Percentiles rank a stretch among this genome's conserved stretches.
Evolutionary conservation across 805 yeast genomes (phyloP).

Genomic region (Saturnispora zaruensis): DNA sequence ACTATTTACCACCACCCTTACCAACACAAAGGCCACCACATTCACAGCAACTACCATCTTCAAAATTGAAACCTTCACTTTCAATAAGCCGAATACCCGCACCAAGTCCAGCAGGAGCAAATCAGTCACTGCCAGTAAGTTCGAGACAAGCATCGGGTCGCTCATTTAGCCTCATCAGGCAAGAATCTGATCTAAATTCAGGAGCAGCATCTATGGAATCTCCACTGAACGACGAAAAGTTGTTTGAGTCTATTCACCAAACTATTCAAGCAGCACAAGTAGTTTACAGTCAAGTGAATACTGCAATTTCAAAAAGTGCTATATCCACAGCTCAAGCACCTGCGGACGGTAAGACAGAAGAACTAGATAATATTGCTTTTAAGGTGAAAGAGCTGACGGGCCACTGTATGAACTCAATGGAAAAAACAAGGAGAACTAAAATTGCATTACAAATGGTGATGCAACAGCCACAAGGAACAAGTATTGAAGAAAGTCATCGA

Average conservation of each 20-base stretch:
- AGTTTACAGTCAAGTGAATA: conserved; percentile 68
- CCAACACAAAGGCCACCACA: conserved; percentile 9
- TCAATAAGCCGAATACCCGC: conserved; percentile 8
- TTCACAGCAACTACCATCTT: conserved; percentile 3
- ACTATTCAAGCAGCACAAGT: conserved; percentile 49
- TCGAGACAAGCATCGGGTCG: conserved; percentile 20
- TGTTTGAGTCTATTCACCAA: conserved; percentile 24
- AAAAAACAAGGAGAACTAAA: conserved; percentile 62
- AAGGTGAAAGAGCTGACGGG: conserved; percentile 70
- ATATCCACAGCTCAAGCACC: conserved; percentile 38
- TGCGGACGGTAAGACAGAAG: conserved; percentile 4
- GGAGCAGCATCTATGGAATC: conserved; percentile 1
- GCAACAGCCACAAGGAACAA: conserved; percentile 15
- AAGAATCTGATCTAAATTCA: conserved; percentile 25
- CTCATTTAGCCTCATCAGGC: conserved; percentile 15
- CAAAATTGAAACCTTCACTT: conserved; percentile 5
- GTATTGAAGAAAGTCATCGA: conserved; percentile 41
- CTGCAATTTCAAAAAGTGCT: conserved; percentile 59
- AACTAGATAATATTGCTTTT: conserved; percentile 35
- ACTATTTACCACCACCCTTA: conserved; percentile 9
- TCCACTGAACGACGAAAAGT: conserved; percentile 23
- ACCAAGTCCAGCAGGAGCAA: conserved; percentile 10
- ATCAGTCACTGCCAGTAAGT: conserved; percentile 5
- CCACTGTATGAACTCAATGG: conserved; percentile 74
- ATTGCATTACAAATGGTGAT: conserved; percentile 44